Evolutionary conservation across 208 protist species (phyloP), one percentile per base, ranked within the genome.

Genomic region (Wallacemonas collosoma): DNA sequence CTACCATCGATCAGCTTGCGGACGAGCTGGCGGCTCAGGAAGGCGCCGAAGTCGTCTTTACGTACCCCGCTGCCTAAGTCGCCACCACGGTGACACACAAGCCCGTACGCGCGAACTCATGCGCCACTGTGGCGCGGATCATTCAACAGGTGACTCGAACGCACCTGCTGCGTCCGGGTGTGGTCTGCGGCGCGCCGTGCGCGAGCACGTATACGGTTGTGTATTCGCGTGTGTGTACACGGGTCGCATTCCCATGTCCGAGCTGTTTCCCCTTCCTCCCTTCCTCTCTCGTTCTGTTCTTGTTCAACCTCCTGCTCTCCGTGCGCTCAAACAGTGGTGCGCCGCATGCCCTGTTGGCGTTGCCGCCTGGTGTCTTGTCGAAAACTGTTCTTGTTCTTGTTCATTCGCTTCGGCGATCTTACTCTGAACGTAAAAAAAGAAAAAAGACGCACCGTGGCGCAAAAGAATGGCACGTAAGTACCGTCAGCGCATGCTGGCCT

Each of bases 31-130:
- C 87, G 7, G 47, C 77, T 8, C 65, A 81, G 47, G 90, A 95
- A 61, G 87, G 87, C 4, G 87, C 90, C 35, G 90, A 95, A 78
- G 90, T 95, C 0, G 90, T 95, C 39, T 95, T 95, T 48, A 95
- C 90, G 11, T 95, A 86, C 76, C 90, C 90, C 15, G 77, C 82
- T 12, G 43, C n/a, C 14, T 69, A 73, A 60, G 3, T 5, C 5
- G 4, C 12, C 51, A 56, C 14, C 8, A 56, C 8, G 14, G 4
- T 36, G 4, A 56, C 8, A 56, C 51, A 56, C n/a, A 12, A 7
- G 26, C 51, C 12, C 51, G 14, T n/a, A 26, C n/a, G 51, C 5
- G 12, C 45, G 12, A 50, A 50, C 8, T 0, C 45, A 12, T 50
- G 45, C 45, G 45, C 6, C 8, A 26, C 26, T 26, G 26, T 26